A percentile compares a stretch with the other conserved stretches of the same genome.
Evolutionary conservation across 805 yeast species (phyloP).

Genomic region (Starmera quercuum): DNA sequence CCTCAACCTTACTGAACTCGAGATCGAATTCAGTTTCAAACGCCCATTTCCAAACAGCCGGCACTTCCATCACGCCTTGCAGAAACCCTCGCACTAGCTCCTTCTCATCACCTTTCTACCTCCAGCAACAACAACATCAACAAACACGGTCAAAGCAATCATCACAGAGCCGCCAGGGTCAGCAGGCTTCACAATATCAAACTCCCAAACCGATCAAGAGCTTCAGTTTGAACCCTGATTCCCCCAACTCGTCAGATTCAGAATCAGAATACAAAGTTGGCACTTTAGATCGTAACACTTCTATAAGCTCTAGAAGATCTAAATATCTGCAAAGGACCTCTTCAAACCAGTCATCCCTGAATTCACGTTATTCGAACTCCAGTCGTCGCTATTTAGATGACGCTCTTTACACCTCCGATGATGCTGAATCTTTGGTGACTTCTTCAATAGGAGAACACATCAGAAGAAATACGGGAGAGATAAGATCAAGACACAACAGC

Average conservation of each 20-base stretch:
- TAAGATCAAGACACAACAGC: slow-evolving; percentile 11
- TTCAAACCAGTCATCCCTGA: slow-evolving; percentile 10
- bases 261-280: slow-evolving; percentile 14
- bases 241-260: slow-evolving; percentile 21
- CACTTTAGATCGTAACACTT: slow-evolving; percentile 3
- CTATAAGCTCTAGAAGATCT: slow-evolving; percentile 6
- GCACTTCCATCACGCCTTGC: slow-evolving; percentile 16
- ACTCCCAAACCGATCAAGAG: slow-evolving; percentile 7
- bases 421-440: slow-evolving; percentile 19
- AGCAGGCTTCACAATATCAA: slow-evolving; percentile 1
- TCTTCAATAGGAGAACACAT: slow-evolving; percentile 25
- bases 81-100: slow-evolving; percentile 14
- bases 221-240: slow-evolving; percentile 13
- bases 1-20: slow-evolving; percentile 10
- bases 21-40: slow-evolving; percentile 8
- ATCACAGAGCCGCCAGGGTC: slow-evolving; percentile 12
- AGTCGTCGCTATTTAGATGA: slow-evolving; percentile 9
- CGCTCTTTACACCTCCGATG: slow-evolving; percentile 7
- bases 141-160: slow-evolving; percentile 17
- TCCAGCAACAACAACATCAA: slow-evolving; percentile 10
- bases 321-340: slow-evolving; percentile 6
- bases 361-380: slow-evolving; percentile 3
- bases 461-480: slow-evolving; percentile 23
- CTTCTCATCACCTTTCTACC: slow-evolving; percentile 27
- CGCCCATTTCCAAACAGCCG: slow-evolving; percentile 4